These are phyloP conservation scores for Kodamaea alishanica DNA, from an alignment of 1,139 yeast species.

Conservation along the genomic window DNA sequence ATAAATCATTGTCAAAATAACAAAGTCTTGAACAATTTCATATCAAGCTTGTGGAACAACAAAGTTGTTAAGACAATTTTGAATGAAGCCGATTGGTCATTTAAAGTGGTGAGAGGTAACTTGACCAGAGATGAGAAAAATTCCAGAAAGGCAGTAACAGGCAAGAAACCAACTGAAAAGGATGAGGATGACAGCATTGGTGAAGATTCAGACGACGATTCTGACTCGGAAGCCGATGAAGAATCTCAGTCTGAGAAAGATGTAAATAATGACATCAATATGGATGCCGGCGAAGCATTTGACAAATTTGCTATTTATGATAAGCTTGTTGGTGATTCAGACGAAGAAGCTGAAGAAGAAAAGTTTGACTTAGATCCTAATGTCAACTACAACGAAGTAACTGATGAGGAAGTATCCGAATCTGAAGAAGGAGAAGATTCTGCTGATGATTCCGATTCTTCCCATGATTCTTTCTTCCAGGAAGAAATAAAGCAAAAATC, in stretches of 20 bases:
- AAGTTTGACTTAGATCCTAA: constrained; percentile 33
- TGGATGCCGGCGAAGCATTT: constrained; percentile 25
- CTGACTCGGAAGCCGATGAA: constrained; percentile 18
- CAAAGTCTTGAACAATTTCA: constrained; percentile 39
- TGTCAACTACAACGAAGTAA: constrained; percentile 56
- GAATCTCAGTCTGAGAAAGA: constrained; percentile 14
- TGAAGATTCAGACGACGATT: constrained; percentile 17
- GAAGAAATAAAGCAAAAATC: constrained; percentile 16
- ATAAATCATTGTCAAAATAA: constrained; percentile 42
- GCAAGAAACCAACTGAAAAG: constrained; percentile 17
- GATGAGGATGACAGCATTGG: constrained; percentile 13
- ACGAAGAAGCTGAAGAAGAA: constrained; percentile 43
- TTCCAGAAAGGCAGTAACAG: constrained; percentile 25
- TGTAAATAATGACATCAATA: constrained; percentile 15
- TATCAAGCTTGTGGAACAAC: constrained; percentile 59
- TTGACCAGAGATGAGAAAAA: constrained; percentile 45
- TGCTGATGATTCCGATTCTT: constrained; percentile 17
- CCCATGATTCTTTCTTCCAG: constrained; percentile 43
- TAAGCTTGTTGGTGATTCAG: constrained; percentile 52
- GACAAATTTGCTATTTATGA: constrained; percentile 47
- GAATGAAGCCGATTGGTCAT: constrained; percentile 52
- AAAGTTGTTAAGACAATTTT: constrained; percentile 46
- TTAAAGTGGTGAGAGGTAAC: constrained; percentile 58
- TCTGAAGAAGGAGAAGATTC: constrained; percentile 24
- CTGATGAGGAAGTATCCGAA: constrained; percentile 59